phyloP scores from a whole-genome alignment of 306 rosid species.

The Carpinus viminea region DNA sequence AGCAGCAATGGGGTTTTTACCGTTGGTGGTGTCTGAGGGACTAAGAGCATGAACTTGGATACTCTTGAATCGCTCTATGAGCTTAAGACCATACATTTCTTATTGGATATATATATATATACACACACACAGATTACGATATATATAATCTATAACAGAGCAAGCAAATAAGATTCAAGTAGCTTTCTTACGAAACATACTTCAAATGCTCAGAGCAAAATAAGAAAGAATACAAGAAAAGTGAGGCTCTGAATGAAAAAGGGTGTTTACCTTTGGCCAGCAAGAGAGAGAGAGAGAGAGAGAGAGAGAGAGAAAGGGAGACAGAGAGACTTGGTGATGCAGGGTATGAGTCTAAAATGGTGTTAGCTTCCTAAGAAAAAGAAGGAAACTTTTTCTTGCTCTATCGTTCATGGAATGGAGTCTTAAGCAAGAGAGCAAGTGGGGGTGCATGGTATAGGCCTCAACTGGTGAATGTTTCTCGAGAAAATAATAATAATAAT shows the following conservation, averaged over 20 bases:
- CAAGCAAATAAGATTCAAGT: neutral
- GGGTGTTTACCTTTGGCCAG: conserved; percentile 13
- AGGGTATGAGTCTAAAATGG: neutral
- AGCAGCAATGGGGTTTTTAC: conserved; percentile 27
- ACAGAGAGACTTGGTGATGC: neutral
- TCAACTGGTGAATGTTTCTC: conserved; percentile 19
- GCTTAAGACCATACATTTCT: conserved; percentile 66
- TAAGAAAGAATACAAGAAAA: neutral
- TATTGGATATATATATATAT: neutral
- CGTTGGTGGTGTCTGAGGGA: conserved; percentile 48
- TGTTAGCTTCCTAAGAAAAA: neutral
- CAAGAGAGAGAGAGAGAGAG: conserved; percentile 4
- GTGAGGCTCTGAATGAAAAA: conserved; percentile 11
- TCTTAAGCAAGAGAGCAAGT: neutral
- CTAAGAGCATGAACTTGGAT: conserved; percentile 70
- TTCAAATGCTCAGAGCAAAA: conserved; percentile 5
- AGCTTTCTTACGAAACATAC: neutral
- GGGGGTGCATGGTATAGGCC: neutral
- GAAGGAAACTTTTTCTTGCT: neutral
- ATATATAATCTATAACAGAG: conserved; percentile 15
- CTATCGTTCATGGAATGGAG: neutral
- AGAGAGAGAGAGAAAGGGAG: too few species aligned
- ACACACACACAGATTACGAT: neutral
- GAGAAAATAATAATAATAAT: neutral
- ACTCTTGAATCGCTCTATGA: conserved; percentile 64